Percentiles rank a stretch among this genome's conserved stretches.
phyloP scores from a whole-genome alignment of 176 grass and related monocot species.

The Juncus effusus region DNA sequence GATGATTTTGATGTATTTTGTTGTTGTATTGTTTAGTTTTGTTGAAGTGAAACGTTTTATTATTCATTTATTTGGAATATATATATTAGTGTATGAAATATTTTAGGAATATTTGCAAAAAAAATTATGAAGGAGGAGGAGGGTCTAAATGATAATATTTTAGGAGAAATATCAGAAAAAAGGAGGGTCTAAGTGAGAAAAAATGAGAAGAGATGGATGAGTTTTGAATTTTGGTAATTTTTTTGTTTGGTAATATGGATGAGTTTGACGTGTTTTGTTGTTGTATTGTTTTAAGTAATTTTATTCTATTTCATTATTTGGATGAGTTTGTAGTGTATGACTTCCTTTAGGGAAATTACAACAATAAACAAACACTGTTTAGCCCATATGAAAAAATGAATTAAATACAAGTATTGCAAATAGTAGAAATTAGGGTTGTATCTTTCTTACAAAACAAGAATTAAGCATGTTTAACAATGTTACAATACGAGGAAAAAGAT shows the following conservation, averaged over 20 bases:
- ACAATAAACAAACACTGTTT: too few species aligned
- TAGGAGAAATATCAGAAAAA: constrained; percentile 58
- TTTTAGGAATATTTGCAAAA: not conserved
- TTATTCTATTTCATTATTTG: too few species aligned
- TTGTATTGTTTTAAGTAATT: constrained; percentile 19
- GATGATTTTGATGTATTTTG: not conserved
- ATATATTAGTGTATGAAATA: too few species aligned
- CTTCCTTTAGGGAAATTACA: too few species aligned
- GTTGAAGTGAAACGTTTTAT: constrained; percentile 1
- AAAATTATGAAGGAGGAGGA: constrained; percentile 47
- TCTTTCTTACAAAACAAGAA: too few species aligned
- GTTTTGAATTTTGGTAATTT: not conserved
- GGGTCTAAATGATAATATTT: constrained; percentile 49
- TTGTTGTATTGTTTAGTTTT: constrained; percentile 18
- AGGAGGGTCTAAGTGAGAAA: constrained; percentile 7
- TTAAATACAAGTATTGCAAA: too few species aligned
- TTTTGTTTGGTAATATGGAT: not conserved
- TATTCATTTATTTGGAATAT: not conserved
- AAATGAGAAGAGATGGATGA: not conserved
- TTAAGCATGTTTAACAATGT: too few species aligned
- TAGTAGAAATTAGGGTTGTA: too few species aligned
- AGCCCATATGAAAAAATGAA: too few species aligned
- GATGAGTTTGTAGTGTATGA: not conserved
- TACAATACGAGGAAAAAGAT: too few species aligned
- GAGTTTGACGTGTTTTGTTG: not conserved